phyloP scores from a whole-genome alignment of 768 basidiomycete species.

The Rhodotorula taiwanensis region DNA sequence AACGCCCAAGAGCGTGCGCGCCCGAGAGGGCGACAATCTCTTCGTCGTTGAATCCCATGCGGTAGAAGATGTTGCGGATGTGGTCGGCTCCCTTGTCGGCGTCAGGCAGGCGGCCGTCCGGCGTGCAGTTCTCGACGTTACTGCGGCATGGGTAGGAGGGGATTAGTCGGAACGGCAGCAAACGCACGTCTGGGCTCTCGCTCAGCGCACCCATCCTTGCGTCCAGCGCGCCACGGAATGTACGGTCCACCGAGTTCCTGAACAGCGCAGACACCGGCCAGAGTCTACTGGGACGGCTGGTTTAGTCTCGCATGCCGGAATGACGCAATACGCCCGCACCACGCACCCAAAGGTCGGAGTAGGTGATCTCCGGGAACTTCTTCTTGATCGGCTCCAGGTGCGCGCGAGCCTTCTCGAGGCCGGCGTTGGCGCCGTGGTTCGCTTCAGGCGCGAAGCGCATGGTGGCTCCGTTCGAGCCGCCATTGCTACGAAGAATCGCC shows the following conservation, averaged over 20 bases:
- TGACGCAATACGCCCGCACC: constrained; percentile 43
- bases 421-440: constrained; percentile 73
- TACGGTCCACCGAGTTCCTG: constrained; percentile 88
- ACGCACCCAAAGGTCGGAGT: constrained; percentile 74
- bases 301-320: no score
- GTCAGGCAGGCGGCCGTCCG: constrained; percentile 54
- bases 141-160: neutral
- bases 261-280: constrained; percentile 82
- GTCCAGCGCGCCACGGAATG: constrained; percentile 86
- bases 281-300: constrained; percentile 51
- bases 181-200: no score
- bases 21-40: constrained; percentile 77
- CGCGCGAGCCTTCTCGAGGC: constrained; percentile 68
- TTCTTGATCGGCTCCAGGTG: constrained; percentile 75
- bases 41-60: constrained; percentile 94
- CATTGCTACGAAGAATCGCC: constrained; percentile 33
- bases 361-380: constrained; percentile 86
- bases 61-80: constrained; percentile 76
- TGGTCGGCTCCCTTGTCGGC: constrained; percentile 76
- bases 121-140: constrained; percentile 59
- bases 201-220: constrained; percentile 80
- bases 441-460: constrained; percentile 95
- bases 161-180: no score
- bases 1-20: constrained; percentile 91
- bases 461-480: constrained; percentile 78